These are phyloP conservation scores for Scleroderma bovista DNA, from an alignment of 768 basidiomycete genomes.

Conservation along the genomic window DNA sequence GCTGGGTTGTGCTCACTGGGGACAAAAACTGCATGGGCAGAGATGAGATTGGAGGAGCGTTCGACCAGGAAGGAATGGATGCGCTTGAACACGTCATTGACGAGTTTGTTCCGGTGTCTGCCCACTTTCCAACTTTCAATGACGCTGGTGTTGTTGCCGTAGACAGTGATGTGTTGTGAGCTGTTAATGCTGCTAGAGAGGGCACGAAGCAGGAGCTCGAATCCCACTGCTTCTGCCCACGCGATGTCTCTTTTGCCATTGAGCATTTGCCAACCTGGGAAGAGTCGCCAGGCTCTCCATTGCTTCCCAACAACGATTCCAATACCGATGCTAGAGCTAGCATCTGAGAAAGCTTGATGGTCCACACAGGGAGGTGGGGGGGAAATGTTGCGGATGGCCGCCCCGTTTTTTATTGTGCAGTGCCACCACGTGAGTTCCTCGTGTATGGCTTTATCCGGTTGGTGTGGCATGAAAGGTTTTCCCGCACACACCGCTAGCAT, in stretches of 20 bases:
- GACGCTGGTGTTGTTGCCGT: constrained; percentile 8
- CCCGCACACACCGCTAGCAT: constrained; percentile 27
- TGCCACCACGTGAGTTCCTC: not conserved
- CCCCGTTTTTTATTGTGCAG: no score
- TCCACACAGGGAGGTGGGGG: constrained; percentile 4
- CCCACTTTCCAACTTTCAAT: constrained; percentile 9
- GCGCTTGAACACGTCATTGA: constrained; percentile 11
- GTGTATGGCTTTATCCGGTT: not conserved
- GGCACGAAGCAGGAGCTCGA: constrained; percentile 7
- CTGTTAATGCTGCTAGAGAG: not conserved
- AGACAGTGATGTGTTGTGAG: constrained; percentile 4
- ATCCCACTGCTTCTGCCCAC: constrained; percentile 15
- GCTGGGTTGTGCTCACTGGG: constrained; percentile 11
- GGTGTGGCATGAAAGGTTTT: constrained; percentile 25
- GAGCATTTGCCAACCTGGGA: constrained; percentile 5
- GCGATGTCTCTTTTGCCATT: constrained; percentile 3
- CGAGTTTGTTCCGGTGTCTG: constrained; percentile 2
- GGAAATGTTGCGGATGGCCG: not conserved
- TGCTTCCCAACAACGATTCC: constrained; percentile 1
- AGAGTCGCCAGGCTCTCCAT: constrained; percentile 11
- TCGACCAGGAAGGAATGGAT: not conserved
- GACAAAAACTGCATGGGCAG: constrained; percentile 12
- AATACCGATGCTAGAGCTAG: constrained; percentile 10
- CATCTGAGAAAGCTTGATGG: not conserved
- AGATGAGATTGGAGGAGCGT: not conserved